Conservation (phyloP, 2,329 filamentous ascomycete species). For the Colletotrichum kahawae region DNA sequence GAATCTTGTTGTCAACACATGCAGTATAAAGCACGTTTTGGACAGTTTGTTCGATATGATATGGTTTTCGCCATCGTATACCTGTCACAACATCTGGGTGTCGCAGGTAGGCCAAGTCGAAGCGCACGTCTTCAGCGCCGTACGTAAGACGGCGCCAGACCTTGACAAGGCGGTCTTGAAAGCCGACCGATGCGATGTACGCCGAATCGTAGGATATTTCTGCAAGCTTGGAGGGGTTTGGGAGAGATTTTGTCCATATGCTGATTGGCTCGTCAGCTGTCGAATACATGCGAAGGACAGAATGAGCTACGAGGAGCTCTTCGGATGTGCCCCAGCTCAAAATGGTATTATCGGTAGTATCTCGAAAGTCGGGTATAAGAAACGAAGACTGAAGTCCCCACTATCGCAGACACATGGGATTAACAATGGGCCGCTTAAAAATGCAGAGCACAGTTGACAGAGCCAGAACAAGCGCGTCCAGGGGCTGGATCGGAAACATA, state of each 20-base stretch:
- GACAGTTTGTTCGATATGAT: conserved; percentile 76
- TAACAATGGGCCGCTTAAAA: neutral
- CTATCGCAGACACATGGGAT: conserved; percentile 37
- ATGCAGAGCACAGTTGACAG: neutral
- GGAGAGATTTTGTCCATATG: conserved; percentile 77
- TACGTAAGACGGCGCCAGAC: conserved; percentile 90
- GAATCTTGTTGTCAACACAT: conserved; percentile 78
- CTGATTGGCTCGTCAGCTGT: conserved; percentile 54
- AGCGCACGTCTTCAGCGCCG: conserved; percentile 80
- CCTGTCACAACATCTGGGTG: conserved; percentile 83
- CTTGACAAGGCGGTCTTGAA: conserved; percentile 84
- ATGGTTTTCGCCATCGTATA: conserved; percentile 84
- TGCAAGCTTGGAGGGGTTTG: conserved; percentile 76
- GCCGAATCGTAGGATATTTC: conserved; percentile 85
- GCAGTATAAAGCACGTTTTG: conserved; percentile 92
- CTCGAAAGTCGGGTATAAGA: conserved; percentile 36
- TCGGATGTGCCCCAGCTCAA: conserved; percentile 89
- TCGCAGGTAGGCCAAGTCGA: conserved; percentile 89
- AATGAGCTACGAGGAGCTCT: conserved; percentile 82
- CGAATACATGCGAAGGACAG: conserved; percentile 71
- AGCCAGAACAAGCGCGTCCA: neutral
- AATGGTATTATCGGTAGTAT: conserved; percentile 40
- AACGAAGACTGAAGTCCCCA: conserved; percentile 71
- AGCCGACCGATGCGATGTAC: conserved; percentile 81
- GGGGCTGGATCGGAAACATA: conserved; percentile 40